Conservation (phyloP, 2,329 filamentous ascomycete genomes). For the Neopestalotiopsis rosae region DNA sequence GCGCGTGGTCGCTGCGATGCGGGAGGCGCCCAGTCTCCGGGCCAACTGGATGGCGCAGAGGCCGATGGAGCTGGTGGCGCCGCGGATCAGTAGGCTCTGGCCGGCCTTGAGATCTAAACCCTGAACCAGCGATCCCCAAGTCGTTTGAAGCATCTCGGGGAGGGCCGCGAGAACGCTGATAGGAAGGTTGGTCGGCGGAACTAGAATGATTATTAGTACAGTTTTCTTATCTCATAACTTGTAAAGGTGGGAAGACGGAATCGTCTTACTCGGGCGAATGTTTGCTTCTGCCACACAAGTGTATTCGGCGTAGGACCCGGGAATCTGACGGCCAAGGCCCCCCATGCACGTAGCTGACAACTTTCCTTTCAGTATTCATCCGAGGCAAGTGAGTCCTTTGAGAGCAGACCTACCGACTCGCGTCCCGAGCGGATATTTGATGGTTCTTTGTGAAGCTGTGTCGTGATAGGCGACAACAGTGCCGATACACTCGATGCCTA, state of each 20-base stretch:
- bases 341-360: slow-evolving; percentile 50
- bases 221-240: background rate
- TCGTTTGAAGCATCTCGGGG: slow-evolving; percentile 57
- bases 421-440: slow-evolving; percentile 42
- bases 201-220: slow-evolving; percentile 3
- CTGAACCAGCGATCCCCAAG: slow-evolving; percentile 49
- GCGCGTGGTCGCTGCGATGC: slow-evolving; percentile 46
- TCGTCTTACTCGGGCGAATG: slow-evolving; percentile 33
- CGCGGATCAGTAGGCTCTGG: slow-evolving; percentile 52
- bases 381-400: background rate
- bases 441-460: slow-evolving; percentile 26
- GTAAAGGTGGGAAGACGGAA: background rate
- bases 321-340: slow-evolving; percentile 50
- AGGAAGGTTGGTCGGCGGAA: slow-evolving; percentile 36
- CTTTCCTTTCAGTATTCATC: background rate
- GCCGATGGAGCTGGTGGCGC: slow-evolving; percentile 53
- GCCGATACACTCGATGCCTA: slow-evolving; percentile 53
- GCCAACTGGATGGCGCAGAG: slow-evolving; percentile 52
- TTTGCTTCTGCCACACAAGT: slow-evolving; percentile 46
- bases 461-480: slow-evolving; percentile 41
- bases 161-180: slow-evolving; percentile 44
- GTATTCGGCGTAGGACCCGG: slow-evolving; percentile 57
- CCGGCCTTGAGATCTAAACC: slow-evolving; percentile 42
- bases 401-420: slow-evolving; percentile 33
- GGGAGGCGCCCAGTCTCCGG: slow-evolving; percentile 41